Conservation (phyloP, 805 yeast genomes). For the Spathaspora gorwiae region DNA sequence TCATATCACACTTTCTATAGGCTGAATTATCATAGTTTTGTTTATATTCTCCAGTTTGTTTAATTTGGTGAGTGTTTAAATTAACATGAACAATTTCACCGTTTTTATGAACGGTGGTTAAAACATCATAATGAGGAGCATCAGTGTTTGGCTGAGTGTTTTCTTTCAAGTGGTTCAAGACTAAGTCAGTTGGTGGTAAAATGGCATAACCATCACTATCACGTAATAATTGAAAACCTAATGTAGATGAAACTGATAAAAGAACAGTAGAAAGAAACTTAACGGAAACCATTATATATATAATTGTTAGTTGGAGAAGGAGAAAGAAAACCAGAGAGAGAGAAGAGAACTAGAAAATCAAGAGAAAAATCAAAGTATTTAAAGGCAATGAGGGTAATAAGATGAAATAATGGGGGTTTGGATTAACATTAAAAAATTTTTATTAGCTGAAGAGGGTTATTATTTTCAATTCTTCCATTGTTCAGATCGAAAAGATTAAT, state of each 20-base stretch:
- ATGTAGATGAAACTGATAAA: neutral
- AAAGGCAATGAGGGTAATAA: too few species aligned
- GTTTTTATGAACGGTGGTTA: constrained; percentile 6
- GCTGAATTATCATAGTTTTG: constrained; percentile 7
- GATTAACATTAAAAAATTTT: too few species aligned
- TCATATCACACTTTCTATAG: constrained; percentile 3
- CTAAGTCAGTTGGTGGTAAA: constrained; percentile 10
- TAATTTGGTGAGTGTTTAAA: constrained; percentile 7
- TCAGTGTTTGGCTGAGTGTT: neutral
- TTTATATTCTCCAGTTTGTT: constrained; percentile 7
- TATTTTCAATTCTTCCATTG: too few species aligned
- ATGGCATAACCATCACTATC: constrained; percentile 8
- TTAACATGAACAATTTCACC: constrained; percentile 10
- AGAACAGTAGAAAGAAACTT: constrained; percentile 4
- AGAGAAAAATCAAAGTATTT: too few species aligned
- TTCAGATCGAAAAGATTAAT: too few species aligned
- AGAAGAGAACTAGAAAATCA: too few species aligned
- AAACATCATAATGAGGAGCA: constrained; percentile 6
- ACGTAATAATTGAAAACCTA: constrained; percentile 5
- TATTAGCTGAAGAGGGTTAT: too few species aligned
- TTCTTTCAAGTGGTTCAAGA: constrained; percentile 6
- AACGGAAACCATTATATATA: constrained; percentile 7
- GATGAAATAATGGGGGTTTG: too few species aligned
- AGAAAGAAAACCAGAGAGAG: neutral
- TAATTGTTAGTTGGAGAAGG: neutral